Conservation (phyloP, 208 protist species). For the Lotmaria passim region DNA sequence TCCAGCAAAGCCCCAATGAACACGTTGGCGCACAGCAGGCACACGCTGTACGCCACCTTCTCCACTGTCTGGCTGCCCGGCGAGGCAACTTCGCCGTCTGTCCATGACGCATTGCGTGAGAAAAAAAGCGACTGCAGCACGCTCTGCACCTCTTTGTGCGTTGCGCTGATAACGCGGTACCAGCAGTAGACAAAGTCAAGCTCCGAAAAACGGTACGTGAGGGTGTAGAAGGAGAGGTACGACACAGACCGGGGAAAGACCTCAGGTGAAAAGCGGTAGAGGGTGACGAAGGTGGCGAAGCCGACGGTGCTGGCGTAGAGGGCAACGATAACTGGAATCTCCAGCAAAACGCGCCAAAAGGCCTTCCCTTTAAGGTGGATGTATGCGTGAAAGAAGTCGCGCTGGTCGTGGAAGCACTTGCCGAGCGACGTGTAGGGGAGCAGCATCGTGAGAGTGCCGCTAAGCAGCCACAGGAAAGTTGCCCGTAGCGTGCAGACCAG, state of each 20-base stretch:
- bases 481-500: constrained; percentile 17
- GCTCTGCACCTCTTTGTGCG: background rate
- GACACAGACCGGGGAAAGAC: constrained; percentile 20
- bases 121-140: constrained; percentile 18
- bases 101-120: background rate
- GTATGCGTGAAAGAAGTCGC: constrained; percentile 23
- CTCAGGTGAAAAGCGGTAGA: constrained; percentile 20
- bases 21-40: constrained; percentile 25
- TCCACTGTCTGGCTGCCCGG: constrained; percentile 8
- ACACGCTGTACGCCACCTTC: constrained; percentile 11
- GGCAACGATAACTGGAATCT: constrained; percentile 15
- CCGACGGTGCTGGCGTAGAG: constrained; percentile 23
- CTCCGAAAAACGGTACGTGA: constrained; percentile 5
- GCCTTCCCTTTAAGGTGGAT: constrained; percentile 1
- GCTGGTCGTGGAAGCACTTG: background rate
- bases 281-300: constrained; percentile 17
- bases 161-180: constrained; percentile 10
- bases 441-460: constrained; percentile 17
- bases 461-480: constrained; percentile 24
- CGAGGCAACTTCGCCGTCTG: background rate
- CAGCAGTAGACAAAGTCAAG: constrained; percentile 21
- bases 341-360: constrained; percentile 22
- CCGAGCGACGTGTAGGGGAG: constrained; percentile 15
- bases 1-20: constrained; percentile 21
- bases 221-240: constrained; percentile 21